Percentiles rank a stretch among this genome's conserved stretches.
Conservation (phyloP, 768 basidiomycete species). For the Astraeus odoratus region DNA sequence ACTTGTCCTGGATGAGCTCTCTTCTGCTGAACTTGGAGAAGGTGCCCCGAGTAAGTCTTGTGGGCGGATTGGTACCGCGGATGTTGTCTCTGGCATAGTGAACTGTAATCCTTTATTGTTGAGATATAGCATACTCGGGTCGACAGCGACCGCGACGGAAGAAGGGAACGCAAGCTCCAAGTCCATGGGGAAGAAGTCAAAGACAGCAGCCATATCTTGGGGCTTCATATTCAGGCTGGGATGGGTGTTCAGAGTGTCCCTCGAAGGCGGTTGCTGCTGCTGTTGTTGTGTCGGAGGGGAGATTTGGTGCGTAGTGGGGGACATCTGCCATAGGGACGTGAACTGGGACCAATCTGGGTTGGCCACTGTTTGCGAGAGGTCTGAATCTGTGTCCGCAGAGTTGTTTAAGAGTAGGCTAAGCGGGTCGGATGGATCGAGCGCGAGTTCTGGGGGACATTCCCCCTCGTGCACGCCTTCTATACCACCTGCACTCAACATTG, state of each 20-base stretch:
- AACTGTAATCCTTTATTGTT: constrained; percentile 17
- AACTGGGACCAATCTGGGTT: constrained; percentile 51
- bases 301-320: no score
- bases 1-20: constrained; percentile 16
- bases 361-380: constrained; percentile 20
- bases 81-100: constrained; percentile 8
- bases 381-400: constrained; percentile 27
- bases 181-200: constrained; percentile 43
- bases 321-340: constrained; percentile 46
- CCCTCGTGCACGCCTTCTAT: no score
- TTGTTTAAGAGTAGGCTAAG: constrained; percentile 52
- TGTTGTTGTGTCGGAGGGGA: constrained; percentile 3
- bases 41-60: constrained; percentile 22
- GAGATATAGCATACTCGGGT: constrained; percentile 56
- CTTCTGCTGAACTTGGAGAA: constrained; percentile 29
- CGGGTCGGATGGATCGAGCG: constrained; percentile 50
- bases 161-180: constrained; percentile 50
- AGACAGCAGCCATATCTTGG: constrained; percentile 34
- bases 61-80: constrained; percentile 18
- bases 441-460: constrained; percentile 30
- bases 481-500: constrained; percentile 12
- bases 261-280: constrained; percentile 7
- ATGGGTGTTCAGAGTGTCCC: background rate
- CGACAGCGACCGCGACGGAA: constrained; percentile 43
- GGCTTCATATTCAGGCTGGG: constrained; percentile 23